These are phyloP conservation scores for Claviceps arundinis DNA, from an alignment of 2,329 filamentous ascomycete species.

Conservation along the genomic window DNA sequence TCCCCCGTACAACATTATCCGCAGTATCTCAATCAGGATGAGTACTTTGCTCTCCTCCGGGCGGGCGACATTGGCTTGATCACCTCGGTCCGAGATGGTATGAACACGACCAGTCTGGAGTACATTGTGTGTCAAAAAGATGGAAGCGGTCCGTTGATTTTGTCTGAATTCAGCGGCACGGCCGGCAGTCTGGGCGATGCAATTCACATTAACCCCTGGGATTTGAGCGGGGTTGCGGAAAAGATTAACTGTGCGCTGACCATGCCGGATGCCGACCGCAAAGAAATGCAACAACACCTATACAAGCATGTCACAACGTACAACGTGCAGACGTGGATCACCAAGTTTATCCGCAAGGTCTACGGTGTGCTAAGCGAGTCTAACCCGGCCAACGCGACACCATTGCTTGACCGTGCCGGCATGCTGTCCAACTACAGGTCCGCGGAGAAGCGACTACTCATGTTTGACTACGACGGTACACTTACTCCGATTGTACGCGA, in stretches of 20 bases:
- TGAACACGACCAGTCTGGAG: slow-evolving; percentile 95
- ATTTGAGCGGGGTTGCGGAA: slow-evolving; percentile 69
- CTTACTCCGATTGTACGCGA: slow-evolving; percentile 91
- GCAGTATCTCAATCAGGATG: slow-evolving; percentile 76
- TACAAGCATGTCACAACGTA: slow-evolving; percentile 77
- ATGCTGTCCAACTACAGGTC: slow-evolving; percentile 62
- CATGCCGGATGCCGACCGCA: slow-evolving; percentile 55
- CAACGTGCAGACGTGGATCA: slow-evolving; percentile 78
- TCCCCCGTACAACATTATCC: slow-evolving; percentile 90
- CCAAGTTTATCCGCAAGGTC: slow-evolving; percentile 63
- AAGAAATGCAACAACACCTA: slow-evolving; percentile 57
- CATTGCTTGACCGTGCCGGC: slow-evolving; percentile 61
- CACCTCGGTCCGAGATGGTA: slow-evolving; percentile 88
- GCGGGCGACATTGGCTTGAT: slow-evolving; percentile 86
- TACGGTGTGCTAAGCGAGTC: slow-evolving; percentile 69
- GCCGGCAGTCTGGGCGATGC: slow-evolving; percentile 74
- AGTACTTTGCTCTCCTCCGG: slow-evolving; percentile 89
- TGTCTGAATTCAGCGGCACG: slow-evolving; percentile 94
- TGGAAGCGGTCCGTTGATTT: slow-evolving; percentile 73
- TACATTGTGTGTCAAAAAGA: slow-evolving; percentile 89
- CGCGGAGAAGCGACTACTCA: slow-evolving; percentile 72
- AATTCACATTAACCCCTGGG: slow-evolving; percentile 96
- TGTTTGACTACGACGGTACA: slow-evolving; percentile 98
- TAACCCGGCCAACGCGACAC: slow-evolving; percentile 63
- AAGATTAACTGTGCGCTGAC: slow-evolving; percentile 71